Evolutionary conservation across 1,284 basidiomycete species (phyloP).

Genomic region (Puccinia hordei): DNA sequence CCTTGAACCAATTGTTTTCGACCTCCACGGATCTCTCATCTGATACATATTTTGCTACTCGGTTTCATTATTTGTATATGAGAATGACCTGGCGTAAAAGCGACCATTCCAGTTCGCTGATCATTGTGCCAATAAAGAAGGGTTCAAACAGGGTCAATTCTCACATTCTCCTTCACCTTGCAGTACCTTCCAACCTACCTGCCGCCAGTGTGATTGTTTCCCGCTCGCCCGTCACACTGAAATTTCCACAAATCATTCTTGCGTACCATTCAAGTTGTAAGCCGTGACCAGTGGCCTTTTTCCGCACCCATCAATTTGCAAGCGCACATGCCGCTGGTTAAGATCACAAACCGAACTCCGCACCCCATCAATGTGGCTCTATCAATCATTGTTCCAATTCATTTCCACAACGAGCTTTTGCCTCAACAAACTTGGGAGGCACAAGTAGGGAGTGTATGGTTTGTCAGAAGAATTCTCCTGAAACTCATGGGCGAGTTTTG

Average conservation of each 20-base stretch:
- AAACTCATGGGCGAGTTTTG: background rate
- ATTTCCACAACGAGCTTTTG: constrained; percentile 27
- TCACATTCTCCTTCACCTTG: background rate
- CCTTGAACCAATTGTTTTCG: background rate
- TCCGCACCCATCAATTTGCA: background rate
- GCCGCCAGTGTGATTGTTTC: no score
- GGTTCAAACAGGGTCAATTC: background rate
- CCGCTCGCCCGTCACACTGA: background rate
- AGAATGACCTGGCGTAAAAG: background rate
- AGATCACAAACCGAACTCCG: constrained; percentile 34
- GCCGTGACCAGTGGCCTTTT: background rate
- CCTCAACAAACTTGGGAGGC: constrained; percentile 38
- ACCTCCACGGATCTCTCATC: no score
- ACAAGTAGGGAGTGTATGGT: constrained; percentile 44
- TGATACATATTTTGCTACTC: background rate
- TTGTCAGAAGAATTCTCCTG: background rate
- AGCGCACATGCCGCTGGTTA: constrained; percentile 21
- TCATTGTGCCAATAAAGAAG: background rate
- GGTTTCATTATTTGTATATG: constrained; percentile 1
- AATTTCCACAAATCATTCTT: background rate
- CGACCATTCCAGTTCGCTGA: background rate
- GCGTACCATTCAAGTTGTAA: background rate
- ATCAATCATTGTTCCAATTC: constrained; percentile 36
- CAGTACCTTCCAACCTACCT: background rate
- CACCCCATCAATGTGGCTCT: constrained; percentile 23